These are phyloP conservation scores for Solanum stenotomum DNA, from an alignment of 257 asterid genomes.

Conservation along the genomic window DNA sequence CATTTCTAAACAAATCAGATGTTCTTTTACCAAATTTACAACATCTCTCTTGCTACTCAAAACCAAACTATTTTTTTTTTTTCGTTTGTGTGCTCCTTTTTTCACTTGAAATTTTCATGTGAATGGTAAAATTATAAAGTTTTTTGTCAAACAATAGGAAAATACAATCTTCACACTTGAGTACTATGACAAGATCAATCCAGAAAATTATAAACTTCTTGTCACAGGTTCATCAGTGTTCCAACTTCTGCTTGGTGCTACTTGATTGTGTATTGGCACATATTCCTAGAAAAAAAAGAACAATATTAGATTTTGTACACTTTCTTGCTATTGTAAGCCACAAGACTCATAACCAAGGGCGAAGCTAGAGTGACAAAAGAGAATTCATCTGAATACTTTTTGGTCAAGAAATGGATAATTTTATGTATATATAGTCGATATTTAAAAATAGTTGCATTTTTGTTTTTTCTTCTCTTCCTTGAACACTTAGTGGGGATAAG, in stretches of 20 bases:
- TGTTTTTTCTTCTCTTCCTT: not conserved
- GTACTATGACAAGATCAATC: not conserved
- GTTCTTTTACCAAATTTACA: not conserved
- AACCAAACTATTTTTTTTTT: not conserved
- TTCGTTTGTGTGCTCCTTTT: not conserved
- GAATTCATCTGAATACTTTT: not conserved
- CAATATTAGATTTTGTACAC: not conserved
- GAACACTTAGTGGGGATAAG: not conserved
- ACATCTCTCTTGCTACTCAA: not conserved
- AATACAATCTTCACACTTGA: not conserved
- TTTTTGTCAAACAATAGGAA: not conserved
- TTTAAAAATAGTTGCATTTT: not conserved
- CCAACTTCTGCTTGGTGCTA: conserved; percentile 32
- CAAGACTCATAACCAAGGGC: not conserved
- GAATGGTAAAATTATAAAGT: not conserved
- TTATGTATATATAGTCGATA: not conserved
- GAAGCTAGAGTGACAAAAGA: not conserved
- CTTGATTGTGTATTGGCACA: conserved; percentile 29
- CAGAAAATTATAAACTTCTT: conserved; percentile 12
- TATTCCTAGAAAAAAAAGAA: conserved; percentile 19
- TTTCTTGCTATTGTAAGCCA: not conserved
- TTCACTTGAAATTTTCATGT: not conserved
- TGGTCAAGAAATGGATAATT: not conserved
- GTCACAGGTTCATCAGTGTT: conserved; percentile 13
- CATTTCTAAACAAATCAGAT: not conserved